phyloP scores from a whole-genome alignment of 495 filamentous ascomycete genomes.

The Talaromyces wortmannii region DNA sequence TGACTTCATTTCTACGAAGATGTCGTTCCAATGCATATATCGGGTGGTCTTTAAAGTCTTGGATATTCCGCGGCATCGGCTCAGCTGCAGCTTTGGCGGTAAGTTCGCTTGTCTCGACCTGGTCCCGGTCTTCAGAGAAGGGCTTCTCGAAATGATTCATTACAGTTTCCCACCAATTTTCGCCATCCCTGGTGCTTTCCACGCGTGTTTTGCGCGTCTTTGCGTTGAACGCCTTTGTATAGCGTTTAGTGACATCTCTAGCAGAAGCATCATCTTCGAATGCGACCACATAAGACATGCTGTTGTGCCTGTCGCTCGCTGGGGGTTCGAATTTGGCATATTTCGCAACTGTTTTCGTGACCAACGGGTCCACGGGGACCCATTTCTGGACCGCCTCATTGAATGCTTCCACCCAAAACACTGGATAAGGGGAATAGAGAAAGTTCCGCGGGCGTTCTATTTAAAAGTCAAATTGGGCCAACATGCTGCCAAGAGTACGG shows the following conservation, averaged over 20 bases:
- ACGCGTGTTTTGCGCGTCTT: conserved; percentile 76
- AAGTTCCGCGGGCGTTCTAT: conserved; percentile 19
- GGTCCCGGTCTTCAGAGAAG: conserved; percentile 58
- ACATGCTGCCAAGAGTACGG: background rate
- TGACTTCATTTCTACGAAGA: conserved; percentile 74
- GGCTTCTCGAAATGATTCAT: conserved; percentile 54
- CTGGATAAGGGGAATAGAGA: conserved; percentile 61
- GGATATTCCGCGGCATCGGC: conserved; percentile 82
- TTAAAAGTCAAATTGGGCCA: background rate
- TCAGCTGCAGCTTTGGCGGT: conserved; percentile 63
- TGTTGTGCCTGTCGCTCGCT: conserved; percentile 60
- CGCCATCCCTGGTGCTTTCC: conserved; percentile 58
- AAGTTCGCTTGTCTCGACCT: conserved; percentile 75
- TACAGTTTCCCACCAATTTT: conserved; percentile 64
- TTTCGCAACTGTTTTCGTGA: conserved; percentile 68
- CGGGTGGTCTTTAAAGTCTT: conserved; percentile 91
- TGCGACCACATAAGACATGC: conserved; percentile 74
- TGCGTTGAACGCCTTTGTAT: conserved; percentile 75
- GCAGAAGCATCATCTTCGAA: conserved; percentile 74
- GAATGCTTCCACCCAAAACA: conserved; percentile 93
- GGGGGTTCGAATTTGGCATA: conserved; percentile 77
- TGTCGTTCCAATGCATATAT: conserved; percentile 84
- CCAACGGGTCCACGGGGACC: conserved; percentile 80
- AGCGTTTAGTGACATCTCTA: conserved; percentile 75
- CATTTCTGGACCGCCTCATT: conserved; percentile 81